Conservation (phyloP, 2,329 filamentous ascomycete species). For the Domatiomyces catenatus region DNA sequence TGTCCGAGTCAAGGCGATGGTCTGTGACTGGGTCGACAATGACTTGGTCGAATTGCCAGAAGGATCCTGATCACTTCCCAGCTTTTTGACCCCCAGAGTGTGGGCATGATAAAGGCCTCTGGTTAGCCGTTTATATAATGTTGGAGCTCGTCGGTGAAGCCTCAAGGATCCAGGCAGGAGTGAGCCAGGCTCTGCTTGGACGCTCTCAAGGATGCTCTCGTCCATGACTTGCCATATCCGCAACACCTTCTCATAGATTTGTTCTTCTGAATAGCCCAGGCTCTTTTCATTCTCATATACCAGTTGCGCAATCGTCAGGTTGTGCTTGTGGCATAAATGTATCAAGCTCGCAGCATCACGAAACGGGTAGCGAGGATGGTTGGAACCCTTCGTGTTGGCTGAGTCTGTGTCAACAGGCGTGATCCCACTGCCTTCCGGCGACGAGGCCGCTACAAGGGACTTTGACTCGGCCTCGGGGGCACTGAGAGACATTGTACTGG, state of each 20-base stretch:
- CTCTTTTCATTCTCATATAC: conserved; percentile 14
- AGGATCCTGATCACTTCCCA: background rate
- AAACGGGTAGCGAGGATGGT: conserved; percentile 5
- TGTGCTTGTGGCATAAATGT: conserved; percentile 10
- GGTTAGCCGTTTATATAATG: conserved; percentile 10
- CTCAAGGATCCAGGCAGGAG: conserved; percentile 10
- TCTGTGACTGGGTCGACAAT: background rate
- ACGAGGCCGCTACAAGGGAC: background rate
- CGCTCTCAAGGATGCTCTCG: conserved; percentile 12
- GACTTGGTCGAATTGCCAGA: background rate
- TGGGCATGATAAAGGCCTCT: conserved; percentile 12
- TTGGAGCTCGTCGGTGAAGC: conserved; percentile 10
- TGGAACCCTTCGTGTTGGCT: background rate
- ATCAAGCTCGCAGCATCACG: conserved; percentile 9
- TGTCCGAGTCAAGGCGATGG: background rate
- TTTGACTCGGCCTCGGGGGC: background rate
- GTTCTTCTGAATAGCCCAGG: conserved; percentile 7
- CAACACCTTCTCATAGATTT: conserved; percentile 11
- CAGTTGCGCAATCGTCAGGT: conserved; percentile 13
- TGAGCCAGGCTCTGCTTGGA: conserved; percentile 9
- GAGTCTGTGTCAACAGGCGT: conserved; percentile 1
- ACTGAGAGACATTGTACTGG: background rate
- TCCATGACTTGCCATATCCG: conserved; percentile 14
- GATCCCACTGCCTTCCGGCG: background rate
- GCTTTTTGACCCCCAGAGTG: background rate